Evolutionary conservation across 139 green algal species (phyloP), one percentile per base, ranked within the genome.

Genomic region (Pseudopediastrum boryanum): DNA sequence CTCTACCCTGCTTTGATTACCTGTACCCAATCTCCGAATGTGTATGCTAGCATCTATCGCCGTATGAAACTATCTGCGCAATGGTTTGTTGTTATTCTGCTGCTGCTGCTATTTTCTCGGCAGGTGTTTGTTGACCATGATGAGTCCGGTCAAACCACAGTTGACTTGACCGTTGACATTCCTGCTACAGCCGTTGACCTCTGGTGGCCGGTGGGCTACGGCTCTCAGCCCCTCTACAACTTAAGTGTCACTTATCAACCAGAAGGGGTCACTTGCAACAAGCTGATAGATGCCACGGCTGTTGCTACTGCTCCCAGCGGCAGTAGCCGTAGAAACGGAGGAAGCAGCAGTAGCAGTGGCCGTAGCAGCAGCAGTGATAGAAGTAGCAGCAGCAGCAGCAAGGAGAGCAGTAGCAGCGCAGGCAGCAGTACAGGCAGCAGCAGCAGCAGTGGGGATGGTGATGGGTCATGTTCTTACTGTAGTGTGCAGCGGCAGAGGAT

Each of bases 191-290:
- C n/a, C n/a, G 74, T 85, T 23, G 38, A 68, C 62, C 81, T 86
- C 16, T 86, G 81, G 81, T 86, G 81, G 81, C 81, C 81, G 23
- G 75, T 69, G 27, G 81, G 81, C 42, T 80, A 81, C 51, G 81
- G 81, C 36, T 29, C 25, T 5, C 81, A 86, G 61, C n/a, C 5
- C 21, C 81, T 86, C 27, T 86, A 86, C 81, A 21, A 2, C 1
- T 21, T 83, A n/a, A 69, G 50, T 3, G 73, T 65, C 36, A 68
- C 43, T 4, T 81, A 64, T 16, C 27, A 13, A 19, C 61, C 61
- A 16, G 61, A 31, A 5, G 29, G 31, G 12, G 61, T 9, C 29
- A 5, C 29, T 35, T 31, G 33, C 10, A 13, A 9, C 61, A 50
- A 35, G n/a, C n/a, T n/a, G n/a, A n/a, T n/a, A n/a, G n/a, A n/a